Percentiles rank a stretch among this genome's conserved stretches.
Conservation (phyloP, 768 basidiomycete genomes). For the Hydnomerulius pinastri region DNA sequence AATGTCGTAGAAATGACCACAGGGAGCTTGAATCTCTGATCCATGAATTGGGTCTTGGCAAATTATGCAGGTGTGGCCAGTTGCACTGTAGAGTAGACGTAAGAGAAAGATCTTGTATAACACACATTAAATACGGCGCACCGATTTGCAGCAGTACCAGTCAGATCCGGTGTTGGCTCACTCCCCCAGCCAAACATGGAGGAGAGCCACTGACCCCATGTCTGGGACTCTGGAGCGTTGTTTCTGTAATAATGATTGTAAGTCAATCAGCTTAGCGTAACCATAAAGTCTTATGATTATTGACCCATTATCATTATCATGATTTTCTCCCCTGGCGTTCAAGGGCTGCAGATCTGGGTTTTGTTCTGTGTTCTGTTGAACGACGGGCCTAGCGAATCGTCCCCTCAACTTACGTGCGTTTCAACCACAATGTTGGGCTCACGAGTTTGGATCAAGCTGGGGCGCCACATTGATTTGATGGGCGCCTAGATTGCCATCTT, state of each 20-base stretch:
- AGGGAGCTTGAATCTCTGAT: constrained; percentile 30
- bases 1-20: constrained; percentile 38
- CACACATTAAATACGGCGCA: neutral
- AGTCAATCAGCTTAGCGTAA: no score
- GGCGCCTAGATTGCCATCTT: neutral
- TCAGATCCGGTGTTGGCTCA: neutral
- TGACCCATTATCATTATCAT: no score
- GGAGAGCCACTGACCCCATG: constrained; percentile 23
- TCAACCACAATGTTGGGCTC: neutral
- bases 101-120: neutral
- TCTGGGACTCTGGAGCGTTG: neutral
- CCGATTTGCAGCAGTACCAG: constrained; percentile 9
- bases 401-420: constrained; percentile 1
- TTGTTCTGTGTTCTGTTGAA: neutral
- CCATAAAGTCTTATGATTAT: no score
- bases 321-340: constrained; percentile 12
- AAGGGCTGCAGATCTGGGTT: neutral
- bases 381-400: constrained; percentile 4
- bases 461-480: neutral
- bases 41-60: constrained; percentile 36
- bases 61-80: constrained; percentile 35
- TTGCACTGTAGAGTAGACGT: constrained; percentile 7
- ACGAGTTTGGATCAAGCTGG: neutral
- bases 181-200: constrained; percentile 8
- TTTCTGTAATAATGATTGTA: constrained; percentile 1